Evolutionary conservation across 139 green algal genomes (phyloP).

Genomic region (Gonium pectorale): DNA sequence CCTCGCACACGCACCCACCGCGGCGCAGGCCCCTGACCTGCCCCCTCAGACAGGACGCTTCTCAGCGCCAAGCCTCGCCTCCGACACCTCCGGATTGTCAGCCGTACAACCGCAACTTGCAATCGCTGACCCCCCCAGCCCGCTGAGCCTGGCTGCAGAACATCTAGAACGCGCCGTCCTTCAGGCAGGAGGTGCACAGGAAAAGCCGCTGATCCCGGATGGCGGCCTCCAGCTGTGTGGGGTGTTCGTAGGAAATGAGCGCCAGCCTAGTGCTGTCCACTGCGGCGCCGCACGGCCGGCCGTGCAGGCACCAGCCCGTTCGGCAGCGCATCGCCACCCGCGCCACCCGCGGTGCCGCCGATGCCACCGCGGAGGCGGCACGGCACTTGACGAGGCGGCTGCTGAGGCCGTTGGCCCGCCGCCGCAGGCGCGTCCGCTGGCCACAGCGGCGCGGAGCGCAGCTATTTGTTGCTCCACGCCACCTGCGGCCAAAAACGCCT

Average conservation of each 20-base stretch:
- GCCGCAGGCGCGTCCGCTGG: background rate
- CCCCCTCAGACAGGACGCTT: too few relatives aligned
- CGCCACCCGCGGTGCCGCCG: too few relatives aligned
- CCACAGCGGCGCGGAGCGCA: background rate
- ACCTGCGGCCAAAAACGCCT: background rate
- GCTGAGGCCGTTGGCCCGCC: too few relatives aligned
- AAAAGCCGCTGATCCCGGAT: background rate
- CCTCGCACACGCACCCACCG: too few relatives aligned
- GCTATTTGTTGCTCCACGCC: background rate
- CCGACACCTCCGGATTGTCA: too few relatives aligned
- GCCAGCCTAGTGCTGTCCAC: slow-evolving; percentile 8
- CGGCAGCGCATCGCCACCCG: background rate
- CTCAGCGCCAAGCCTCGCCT: too few relatives aligned
- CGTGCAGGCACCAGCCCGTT: slow-evolving; percentile 35
- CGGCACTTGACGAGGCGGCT: too few relatives aligned
- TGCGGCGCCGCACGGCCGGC: background rate
- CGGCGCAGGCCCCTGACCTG: too few relatives aligned
- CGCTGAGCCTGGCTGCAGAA: too few relatives aligned
- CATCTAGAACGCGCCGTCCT: background rate
- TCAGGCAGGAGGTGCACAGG: slow-evolving; percentile 6
- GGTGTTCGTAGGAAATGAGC: background rate
- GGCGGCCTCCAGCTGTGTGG: background rate
- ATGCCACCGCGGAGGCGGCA: too few relatives aligned
- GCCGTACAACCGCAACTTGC: too few relatives aligned
- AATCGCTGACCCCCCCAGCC: too few relatives aligned